These are phyloP conservation scores for Cryptosporidium meleagridis DNA, from an alignment of 169 alveolate genomes.

Conservation along the genomic window DNA sequence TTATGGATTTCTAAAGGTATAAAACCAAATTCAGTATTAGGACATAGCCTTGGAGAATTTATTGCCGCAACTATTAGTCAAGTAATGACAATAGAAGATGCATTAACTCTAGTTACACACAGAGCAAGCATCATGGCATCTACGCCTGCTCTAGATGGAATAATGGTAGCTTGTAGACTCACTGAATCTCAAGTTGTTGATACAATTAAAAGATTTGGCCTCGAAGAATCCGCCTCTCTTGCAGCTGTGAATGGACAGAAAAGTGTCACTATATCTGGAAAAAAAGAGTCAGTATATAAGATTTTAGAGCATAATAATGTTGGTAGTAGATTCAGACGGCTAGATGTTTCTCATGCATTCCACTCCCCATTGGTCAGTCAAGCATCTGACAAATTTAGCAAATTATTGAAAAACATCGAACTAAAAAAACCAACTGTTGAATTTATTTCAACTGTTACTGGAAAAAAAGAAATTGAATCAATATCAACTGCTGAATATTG, in stretches of 20 bases:
- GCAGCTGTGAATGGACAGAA: constrained; percentile 71
- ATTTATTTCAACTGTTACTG: no score
- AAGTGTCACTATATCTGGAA: constrained; percentile 42
- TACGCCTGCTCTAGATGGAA: background rate
- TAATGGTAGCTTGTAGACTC: constrained; percentile 47
- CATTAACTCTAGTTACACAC: background rate
- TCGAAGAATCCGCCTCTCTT: background rate
- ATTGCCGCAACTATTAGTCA: constrained; percentile 82
- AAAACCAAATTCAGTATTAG: constrained; percentile 80
- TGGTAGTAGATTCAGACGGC: no score
- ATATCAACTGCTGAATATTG: no score
- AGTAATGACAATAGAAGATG: constrained; percentile 16
- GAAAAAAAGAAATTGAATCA: no score
- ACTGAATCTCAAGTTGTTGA: background rate
- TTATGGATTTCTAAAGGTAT: constrained; percentile 81
- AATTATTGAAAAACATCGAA: no score
- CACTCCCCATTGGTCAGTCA: no score
- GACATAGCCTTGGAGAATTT: constrained; percentile 81
- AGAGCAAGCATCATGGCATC: constrained; percentile 14
- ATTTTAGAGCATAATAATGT: no score
- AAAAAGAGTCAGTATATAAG: background rate
- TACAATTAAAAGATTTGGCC: background rate
- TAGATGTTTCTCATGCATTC: no score
- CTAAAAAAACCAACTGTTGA: no score
- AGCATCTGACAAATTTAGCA: no score